A percentile compares a stretch with the other conserved stretches of the same genome.
Evolutionary conservation across 306 rosid genomes (phyloP).

Genomic region (Rosa persica): DNA sequence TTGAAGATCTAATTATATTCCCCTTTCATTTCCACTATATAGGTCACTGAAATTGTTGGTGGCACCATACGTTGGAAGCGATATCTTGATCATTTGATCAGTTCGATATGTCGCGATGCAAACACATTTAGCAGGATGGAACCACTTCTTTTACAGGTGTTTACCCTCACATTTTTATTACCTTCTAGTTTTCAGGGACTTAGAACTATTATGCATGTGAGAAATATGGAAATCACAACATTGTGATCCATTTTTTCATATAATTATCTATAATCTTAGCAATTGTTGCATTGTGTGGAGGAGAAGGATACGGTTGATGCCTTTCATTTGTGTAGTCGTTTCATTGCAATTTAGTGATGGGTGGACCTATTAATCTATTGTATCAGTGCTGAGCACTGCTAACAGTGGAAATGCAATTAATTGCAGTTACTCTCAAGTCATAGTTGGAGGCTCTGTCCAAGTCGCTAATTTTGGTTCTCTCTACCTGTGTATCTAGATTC

Average conservation of each 20-base stretch:
- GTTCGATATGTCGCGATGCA: constrained; percentile 60
- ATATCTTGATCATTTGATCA: constrained; percentile 78
- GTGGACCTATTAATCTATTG: neutral
- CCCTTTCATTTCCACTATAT: constrained; percentile 14
- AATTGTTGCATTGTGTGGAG: neutral
- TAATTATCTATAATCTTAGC: neutral
- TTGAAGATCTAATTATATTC: constrained; percentile 11
- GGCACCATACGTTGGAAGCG: constrained; percentile 94
- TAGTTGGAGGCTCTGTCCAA: neutral
- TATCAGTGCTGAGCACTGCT: neutral
- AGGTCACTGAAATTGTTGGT: constrained; percentile 87
- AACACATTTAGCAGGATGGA: constrained; percentile 62
- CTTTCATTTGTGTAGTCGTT: neutral
- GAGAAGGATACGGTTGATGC: neutral
- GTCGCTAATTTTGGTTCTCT: constrained; percentile 6
- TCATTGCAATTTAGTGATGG: neutral
- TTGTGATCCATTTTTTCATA: neutral
- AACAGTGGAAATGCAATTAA: neutral
- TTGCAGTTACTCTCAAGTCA: neutral
- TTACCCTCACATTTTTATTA: constrained; percentile 16
- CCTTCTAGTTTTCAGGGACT: neutral
- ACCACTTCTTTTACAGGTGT: constrained; percentile 86
- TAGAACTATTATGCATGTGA: neutral
- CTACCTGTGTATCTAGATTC: constrained; percentile 52
- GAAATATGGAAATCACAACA: neutral